Percentiles rank a stretch among this genome's conserved stretches.
Conservation (phyloP, 2,329 filamentous ascomycete species). For the Ambrosiella xylebori region DNA sequence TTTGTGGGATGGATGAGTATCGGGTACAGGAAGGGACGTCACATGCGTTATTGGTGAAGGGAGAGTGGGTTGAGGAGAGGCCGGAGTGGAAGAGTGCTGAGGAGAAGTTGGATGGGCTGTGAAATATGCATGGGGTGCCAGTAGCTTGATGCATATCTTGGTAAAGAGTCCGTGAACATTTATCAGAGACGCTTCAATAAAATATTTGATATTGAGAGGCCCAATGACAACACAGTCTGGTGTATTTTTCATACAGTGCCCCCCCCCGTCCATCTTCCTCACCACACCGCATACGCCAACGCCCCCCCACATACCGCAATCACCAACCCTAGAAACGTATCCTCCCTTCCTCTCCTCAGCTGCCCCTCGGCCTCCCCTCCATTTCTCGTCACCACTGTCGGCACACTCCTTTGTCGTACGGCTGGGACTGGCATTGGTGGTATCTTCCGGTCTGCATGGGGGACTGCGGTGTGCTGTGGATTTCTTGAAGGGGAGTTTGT, state of each 20-base stretch:
- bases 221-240: too few relatives aligned
- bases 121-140: background rate
- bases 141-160: too few relatives aligned
- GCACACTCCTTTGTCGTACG: background rate
- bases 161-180: too few relatives aligned
- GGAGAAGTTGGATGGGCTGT: background rate
- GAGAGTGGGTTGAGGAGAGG: conserved; percentile 10
- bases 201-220: too few relatives aligned
- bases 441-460: background rate
- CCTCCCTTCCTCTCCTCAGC: background rate
- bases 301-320: conserved; percentile 5
- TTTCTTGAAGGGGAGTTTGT: too few relatives aligned
- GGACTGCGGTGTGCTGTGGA: background rate
- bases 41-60: conserved; percentile 39
- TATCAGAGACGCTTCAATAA: too few relatives aligned
- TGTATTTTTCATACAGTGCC: too few relatives aligned
- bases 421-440: background rate
- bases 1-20: conserved; percentile 27
- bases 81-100: conserved; percentile 7
- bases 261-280: background rate
- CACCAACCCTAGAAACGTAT: conserved; percentile 5
- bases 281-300: conserved; percentile 5
- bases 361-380: too few relatives aligned
- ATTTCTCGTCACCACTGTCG: background rate
- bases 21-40: conserved; percentile 32